Percentiles rank a stretch among this genome's conserved stretches.
Evolutionary conservation across 2,329 filamentous ascomycete species (phyloP).

Genomic region (Xylaria sp.): DNA sequence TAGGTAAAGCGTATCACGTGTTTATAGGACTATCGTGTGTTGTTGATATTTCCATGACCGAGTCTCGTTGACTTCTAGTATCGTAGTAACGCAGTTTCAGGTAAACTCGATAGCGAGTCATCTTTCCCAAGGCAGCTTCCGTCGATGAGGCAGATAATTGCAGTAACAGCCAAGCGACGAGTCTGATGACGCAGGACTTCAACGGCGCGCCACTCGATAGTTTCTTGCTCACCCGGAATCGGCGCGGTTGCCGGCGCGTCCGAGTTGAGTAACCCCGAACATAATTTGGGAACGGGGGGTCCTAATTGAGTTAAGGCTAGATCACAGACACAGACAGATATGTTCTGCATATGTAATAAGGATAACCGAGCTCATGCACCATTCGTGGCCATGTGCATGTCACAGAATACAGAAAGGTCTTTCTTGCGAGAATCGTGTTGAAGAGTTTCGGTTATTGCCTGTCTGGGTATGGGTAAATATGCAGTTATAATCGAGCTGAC

Average conservation of each 20-base stretch:
- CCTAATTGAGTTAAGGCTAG: slow-evolving; percentile 32
- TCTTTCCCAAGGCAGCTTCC: not conserved
- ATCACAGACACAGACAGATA: not conserved
- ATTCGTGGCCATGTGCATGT: not conserved
- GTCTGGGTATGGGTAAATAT: not conserved
- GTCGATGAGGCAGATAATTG: slow-evolving; percentile 1
- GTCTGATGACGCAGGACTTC: slow-evolving; percentile 22
- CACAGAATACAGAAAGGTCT: not conserved
- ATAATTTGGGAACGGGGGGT: slow-evolving; percentile 16
- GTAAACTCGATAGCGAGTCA: slow-evolving; percentile 1
- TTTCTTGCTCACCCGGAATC: slow-evolving; percentile 15
- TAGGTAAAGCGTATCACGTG: not conserved
- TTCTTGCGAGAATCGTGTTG: not conserved
- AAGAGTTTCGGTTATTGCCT: not conserved
- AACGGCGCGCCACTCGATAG: slow-evolving; percentile 8
- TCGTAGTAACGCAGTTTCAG: slow-evolving; percentile 7
- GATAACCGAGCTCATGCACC: slow-evolving; percentile 1
- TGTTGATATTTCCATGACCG: not conserved
- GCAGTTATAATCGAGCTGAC: not conserved
- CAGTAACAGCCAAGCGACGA: slow-evolving; percentile 18
- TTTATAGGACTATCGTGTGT: not conserved
- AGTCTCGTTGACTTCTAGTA: not conserved
- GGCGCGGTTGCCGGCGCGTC: slow-evolving; percentile 30
- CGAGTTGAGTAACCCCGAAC: slow-evolving; percentile 39
- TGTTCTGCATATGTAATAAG: slow-evolving; percentile 30